phyloP scores from a whole-genome alignment of 257 asterid genomes.

The Penstemon barbatus region DNA sequence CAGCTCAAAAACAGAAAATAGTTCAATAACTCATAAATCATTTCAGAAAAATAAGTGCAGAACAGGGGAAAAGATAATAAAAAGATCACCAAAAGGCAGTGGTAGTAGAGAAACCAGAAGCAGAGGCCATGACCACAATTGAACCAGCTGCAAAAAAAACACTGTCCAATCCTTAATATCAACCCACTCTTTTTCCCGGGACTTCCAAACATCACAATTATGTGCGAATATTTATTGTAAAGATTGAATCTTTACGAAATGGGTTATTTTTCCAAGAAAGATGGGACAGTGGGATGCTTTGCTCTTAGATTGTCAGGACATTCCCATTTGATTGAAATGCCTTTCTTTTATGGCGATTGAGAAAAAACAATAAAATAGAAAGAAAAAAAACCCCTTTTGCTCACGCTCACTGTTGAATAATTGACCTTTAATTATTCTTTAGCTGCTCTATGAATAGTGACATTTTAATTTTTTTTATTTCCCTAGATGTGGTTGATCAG shows the following conservation, averaged over 20 bases:
- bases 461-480: not conserved
- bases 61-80: not conserved
- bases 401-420: conserved; percentile 20
- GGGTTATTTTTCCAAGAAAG: conserved; percentile 29
- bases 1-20: conserved; percentile 21
- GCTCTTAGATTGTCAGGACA: conserved; percentile 36
- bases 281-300: conserved; percentile 24
- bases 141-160: conserved; percentile 54
- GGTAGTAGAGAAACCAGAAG: conserved; percentile 75
- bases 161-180: conserved; percentile 64
- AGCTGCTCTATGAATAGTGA: conserved; percentile 4
- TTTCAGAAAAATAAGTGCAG: not conserved
- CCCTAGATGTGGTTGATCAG: conserved; percentile 4
- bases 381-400: conserved; percentile 20
- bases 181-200: conserved; percentile 89
- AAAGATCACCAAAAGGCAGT: conserved; percentile 76
- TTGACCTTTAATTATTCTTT: conserved; percentile 18
- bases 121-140: conserved; percentile 76
- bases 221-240: conserved; percentile 23
- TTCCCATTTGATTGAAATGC: conserved; percentile 28
- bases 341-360: not conserved
- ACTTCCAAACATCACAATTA: conserved; percentile 53
- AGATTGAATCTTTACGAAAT: conserved; percentile 46
- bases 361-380: conserved; percentile 13
- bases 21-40: not conserved